Percentiles rank a stretch among this genome's conserved stretches.
Evolutionary conservation across 164 flowering plant genomes (phyloP).

Genomic region (Vitis amurensis): DNA sequence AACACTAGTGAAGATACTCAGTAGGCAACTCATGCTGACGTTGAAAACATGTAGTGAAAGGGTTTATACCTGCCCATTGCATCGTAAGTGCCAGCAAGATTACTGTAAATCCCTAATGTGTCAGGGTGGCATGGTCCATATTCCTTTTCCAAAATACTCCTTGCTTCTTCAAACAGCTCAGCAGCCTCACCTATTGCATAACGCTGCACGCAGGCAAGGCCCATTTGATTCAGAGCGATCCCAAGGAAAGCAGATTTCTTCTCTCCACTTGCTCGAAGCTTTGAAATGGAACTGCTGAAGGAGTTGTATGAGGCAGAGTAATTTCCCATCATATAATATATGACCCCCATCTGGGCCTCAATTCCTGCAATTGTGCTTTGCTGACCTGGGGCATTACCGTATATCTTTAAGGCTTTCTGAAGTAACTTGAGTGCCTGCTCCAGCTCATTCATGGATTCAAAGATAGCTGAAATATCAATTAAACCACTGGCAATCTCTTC

Average conservation of each 20-base stretch:
- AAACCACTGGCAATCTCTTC: conserved; percentile 56
- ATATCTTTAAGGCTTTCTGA: conserved; percentile 37
- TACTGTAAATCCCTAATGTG: conserved; percentile 53
- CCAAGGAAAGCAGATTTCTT: conserved; percentile 52
- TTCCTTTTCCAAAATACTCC: conserved; percentile 44
- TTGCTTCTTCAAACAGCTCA: conserved; percentile 54
- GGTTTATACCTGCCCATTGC: conserved; percentile 55
- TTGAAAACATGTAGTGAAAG: not conserved
- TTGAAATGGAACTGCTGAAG: conserved; percentile 35
- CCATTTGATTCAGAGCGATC: conserved; percentile 55
- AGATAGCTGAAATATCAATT: conserved; percentile 46
- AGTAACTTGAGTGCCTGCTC: conserved; percentile 42
- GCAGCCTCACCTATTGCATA: conserved; percentile 49
- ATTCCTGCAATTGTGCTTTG: conserved; percentile 55
- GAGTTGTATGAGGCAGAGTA: conserved; percentile 36
- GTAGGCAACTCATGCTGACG: no score
- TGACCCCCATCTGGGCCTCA: conserved; percentile 58
- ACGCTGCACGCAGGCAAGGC: conserved; percentile 53
- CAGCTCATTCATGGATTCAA: conserved; percentile 48
- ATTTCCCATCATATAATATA: conserved; percentile 46
- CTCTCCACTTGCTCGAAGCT: conserved; percentile 46
- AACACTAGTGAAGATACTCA: no score
- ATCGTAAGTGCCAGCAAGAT: conserved; percentile 62
- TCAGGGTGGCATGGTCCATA: conserved; percentile 56
- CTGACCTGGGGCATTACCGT: conserved; percentile 27